phyloP scores from a whole-genome alignment of 164 flowering plant species.

The Protea cynaroides region DNA sequence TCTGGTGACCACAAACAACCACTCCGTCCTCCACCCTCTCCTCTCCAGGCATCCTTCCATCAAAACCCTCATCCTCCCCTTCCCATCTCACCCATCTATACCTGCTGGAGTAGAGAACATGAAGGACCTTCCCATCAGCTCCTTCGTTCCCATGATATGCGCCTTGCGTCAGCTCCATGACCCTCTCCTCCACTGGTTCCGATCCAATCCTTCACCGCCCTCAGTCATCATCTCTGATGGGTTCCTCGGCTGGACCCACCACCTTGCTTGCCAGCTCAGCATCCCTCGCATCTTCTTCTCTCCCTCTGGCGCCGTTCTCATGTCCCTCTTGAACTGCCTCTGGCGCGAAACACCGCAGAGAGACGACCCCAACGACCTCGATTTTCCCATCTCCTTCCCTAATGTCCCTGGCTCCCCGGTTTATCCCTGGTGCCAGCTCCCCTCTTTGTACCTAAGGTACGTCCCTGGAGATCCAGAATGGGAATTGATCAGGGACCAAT shows the following conservation, averaged over 20 bases:
- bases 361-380: neutral
- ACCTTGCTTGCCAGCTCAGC: constrained; percentile 22
- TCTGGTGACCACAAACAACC: constrained; percentile 23
- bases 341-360: constrained; percentile 19
- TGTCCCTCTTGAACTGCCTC: constrained; percentile 13
- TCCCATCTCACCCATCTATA: constrained; percentile 18
- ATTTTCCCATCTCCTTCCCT: constrained; percentile 12
- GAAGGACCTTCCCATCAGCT: constrained; percentile 17
- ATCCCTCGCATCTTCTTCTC: constrained; percentile 28
- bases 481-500: constrained; percentile 19
- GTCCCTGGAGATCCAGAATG: constrained; percentile 18
- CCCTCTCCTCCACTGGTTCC: constrained; percentile 29
- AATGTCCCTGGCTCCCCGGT: constrained; percentile 33
- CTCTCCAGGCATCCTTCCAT: constrained; percentile 15
- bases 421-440: constrained; percentile 34
- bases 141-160: constrained; percentile 12
- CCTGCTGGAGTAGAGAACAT: constrained; percentile 32
- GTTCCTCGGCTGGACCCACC: constrained; percentile 40
- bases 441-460: constrained; percentile 18
- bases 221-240: constrained; percentile 22
- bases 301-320: constrained; percentile 21
- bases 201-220: constrained; percentile 26
- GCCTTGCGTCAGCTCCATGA: constrained; percentile 7
- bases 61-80: constrained; percentile 21
- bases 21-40: constrained; percentile 13